Percentiles rank a stretch among this genome's conserved stretches.
These are phyloP conservation scores for Neurospora cerealis DNA, from an alignment of 495 filamentous ascomycete genomes.

Conservation along the genomic window DNA sequence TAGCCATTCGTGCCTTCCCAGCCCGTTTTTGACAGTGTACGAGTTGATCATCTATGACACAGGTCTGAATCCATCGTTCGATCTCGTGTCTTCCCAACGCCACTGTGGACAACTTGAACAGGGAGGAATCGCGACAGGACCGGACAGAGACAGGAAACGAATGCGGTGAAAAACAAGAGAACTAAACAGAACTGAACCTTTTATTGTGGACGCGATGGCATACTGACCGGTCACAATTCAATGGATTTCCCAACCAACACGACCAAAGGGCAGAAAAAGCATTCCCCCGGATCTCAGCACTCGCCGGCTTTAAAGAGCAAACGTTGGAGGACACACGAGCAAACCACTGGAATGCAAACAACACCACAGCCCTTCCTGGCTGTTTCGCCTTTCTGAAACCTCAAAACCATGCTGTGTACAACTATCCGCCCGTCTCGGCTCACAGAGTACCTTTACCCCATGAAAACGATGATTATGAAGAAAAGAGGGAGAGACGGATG, in stretches of 20 bases:
- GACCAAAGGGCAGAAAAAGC: neutral
- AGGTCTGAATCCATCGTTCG: neutral
- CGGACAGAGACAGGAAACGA: neutral
- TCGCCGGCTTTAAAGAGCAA: neutral
- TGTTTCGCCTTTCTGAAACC: neutral
- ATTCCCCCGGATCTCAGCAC: neutral
- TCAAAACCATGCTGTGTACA: neutral
- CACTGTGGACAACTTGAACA: neutral
- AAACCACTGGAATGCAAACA: neutral
- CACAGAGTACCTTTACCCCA: neutral
- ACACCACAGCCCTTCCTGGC: neutral
- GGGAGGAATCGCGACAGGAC: neutral
- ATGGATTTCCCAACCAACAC: neutral
- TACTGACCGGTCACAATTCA: neutral
- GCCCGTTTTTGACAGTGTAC: neutral
- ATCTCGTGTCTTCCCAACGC: neutral
- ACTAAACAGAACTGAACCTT: neutral
- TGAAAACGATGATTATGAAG: neutral
- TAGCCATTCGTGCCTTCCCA: neutral
- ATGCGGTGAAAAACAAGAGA: neutral
- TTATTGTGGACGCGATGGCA: neutral
- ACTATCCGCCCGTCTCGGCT: neutral
- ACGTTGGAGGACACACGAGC: neutral
- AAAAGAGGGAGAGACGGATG: neutral
- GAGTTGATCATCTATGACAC: neutral